These are phyloP conservation scores for Plantago coronopus DNA, from an alignment of 305 asterid species.

Conservation along the genomic window DNA sequence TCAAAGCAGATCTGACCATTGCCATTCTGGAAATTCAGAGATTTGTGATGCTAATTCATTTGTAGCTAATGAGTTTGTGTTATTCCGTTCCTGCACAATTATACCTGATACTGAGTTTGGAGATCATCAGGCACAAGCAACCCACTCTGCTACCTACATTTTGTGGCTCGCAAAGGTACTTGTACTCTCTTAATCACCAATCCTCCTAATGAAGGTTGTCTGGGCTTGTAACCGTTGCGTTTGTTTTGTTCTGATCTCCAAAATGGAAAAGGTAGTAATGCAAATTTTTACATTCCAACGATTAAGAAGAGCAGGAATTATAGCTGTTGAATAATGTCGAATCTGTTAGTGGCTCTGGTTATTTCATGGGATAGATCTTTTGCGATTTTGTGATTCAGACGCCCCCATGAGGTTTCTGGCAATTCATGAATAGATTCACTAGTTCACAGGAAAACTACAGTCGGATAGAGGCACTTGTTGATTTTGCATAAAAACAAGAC, in stretches of 20 bases:
- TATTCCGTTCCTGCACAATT: slow-evolving; percentile 46
- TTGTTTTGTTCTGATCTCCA: not conserved
- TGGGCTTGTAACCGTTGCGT: not conserved
- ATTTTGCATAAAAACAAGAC: too few species aligned
- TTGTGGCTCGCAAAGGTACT: slow-evolving; percentile 77
- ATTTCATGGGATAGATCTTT: too few species aligned
- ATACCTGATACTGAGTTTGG: slow-evolving; percentile 59
- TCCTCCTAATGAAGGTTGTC: not conserved
- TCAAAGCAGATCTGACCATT: slow-evolving; percentile 20
- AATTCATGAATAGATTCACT: too few species aligned
- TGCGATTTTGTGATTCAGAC: too few species aligned
- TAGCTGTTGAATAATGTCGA: too few species aligned
- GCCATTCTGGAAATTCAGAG: slow-evolving; percentile 19
- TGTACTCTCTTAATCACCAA: not conserved
- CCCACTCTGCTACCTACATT: slow-evolving; percentile 62
- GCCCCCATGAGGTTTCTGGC: too few species aligned
- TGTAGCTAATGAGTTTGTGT: slow-evolving; percentile 46
- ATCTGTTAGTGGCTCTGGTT: too few species aligned
- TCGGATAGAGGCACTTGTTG: too few species aligned
- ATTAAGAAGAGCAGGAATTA: too few species aligned
- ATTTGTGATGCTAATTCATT: slow-evolving; percentile 29
- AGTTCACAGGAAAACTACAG: too few species aligned
- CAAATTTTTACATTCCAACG: too few species aligned
- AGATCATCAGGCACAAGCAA: slow-evolving; percentile 79
- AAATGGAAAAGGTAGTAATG: too few species aligned